These are phyloP conservation scores for Diutina rugosa DNA, from an alignment of 1,139 yeast genomes.

Conservation along the genomic window DNA sequence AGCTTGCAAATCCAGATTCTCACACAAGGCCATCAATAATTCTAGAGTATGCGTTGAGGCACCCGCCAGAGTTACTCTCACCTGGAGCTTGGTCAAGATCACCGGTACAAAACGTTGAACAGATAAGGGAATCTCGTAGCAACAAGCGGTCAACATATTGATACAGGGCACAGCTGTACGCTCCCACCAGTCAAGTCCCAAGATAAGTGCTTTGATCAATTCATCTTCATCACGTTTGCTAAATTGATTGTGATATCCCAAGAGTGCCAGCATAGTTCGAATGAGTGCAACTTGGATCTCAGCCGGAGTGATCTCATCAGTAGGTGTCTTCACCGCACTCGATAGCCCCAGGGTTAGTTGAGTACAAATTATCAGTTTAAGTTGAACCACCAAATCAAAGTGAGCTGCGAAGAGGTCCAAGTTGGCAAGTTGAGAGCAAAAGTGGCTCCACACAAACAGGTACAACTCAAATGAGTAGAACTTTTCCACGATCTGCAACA, in stretches of 20 bases:
- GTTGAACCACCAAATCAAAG: constrained; percentile 27
- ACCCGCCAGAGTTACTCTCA: constrained; percentile 55
- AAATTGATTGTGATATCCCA: constrained; percentile 53
- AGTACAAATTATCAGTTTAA: constrained; percentile 43
- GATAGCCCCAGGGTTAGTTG: constrained; percentile 46
- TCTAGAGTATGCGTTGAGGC: constrained; percentile 71
- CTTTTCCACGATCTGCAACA: constrained; percentile 35
- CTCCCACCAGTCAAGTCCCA: constrained; percentile 66
- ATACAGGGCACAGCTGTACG: constrained; percentile 69
- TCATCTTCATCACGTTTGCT: constrained; percentile 56
- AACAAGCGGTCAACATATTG: constrained; percentile 63
- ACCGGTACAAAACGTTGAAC: constrained; percentile 56
- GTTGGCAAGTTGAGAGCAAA: constrained; percentile 62
- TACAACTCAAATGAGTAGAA: constrained; percentile 63
- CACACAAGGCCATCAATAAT: constrained; percentile 52
- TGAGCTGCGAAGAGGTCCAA: constrained; percentile 38
- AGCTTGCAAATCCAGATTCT: constrained; percentile 55
- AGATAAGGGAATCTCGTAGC: constrained; percentile 69
- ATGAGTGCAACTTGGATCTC: constrained; percentile 60
- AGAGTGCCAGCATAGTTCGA: constrained; percentile 50
- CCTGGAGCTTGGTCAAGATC: constrained; percentile 57
- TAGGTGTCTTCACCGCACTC: constrained; percentile 13
- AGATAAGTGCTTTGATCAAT: constrained; percentile 49
- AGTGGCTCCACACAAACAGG: constrained; percentile 54
- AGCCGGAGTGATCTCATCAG: constrained; percentile 30